Evolutionary conservation across 2,329 filamentous ascomycete genomes (phyloP), one percentile per base, ranked within the genome.

Genomic region (Elsinoe australis): DNA sequence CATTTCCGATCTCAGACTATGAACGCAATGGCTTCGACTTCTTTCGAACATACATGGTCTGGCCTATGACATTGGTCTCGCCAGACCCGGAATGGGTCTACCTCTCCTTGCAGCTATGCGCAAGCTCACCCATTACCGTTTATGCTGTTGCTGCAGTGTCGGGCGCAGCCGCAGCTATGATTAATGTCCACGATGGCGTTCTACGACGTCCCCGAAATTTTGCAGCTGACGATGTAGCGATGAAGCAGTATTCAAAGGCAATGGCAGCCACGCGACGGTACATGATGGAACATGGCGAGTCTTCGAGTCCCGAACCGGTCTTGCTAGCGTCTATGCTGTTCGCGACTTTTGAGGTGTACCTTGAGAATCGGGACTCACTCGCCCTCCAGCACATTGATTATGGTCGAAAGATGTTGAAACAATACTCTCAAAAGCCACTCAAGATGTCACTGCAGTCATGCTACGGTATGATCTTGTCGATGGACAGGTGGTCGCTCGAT

Each of bases 41-140:
- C 5, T 44, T 44, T 15, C 39, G 39, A 12, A 32, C n/a, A 21
- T 32, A 44, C 26, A 44, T 44, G 39, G 28, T 44, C 7, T 44
- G 39, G 39, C 39, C 39, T 12, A 44, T 44, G 39, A 44, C 39
- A 4, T 15, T 44, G 24, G 39, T 44, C 7, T 44, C 39, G 21
- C 39, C 39, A 5, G 39, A 44, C 17, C 39, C 39, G 21, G 39
- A 44, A 44, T 44, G 39, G 39, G 39, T 44, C 10, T 44, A 44
- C n/a, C 26, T 44, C 7, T 14, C 39, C 10, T n/a, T 44, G 12
- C 39, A 44, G 14, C 17, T 44, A 32, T 31, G 39, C 28, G 24
- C 39, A 9, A 44, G 17, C 17, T 14, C 10, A 17, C 14, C 26
- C 15, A 19, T 17, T 26, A 44, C 39, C n/a, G 19, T 44, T 15